These are phyloP conservation scores for Diplodia mutila DNA, from an alignment of 2,329 filamentous ascomycete genomes.

Conservation along the genomic window DNA sequence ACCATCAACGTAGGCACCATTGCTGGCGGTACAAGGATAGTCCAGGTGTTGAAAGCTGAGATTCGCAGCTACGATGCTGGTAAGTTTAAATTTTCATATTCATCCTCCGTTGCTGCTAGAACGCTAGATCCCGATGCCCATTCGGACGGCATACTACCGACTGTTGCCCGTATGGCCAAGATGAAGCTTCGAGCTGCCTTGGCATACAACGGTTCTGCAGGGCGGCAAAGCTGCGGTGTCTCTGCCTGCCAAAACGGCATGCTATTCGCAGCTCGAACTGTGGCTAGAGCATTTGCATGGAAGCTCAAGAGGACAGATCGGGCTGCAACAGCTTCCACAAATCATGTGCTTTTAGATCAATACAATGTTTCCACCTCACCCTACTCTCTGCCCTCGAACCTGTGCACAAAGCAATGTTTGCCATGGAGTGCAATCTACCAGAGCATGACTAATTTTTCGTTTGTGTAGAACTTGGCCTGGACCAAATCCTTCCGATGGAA, in stretches of 20 bases:
- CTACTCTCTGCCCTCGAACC: constrained; percentile 10
- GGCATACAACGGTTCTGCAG: not conserved
- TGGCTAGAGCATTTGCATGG: not conserved
- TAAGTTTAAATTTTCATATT: constrained; percentile 51
- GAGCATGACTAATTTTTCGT: constrained; percentile 2
- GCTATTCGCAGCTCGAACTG: not conserved
- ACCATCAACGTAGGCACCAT: constrained; percentile 86
- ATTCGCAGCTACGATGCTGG: constrained; percentile 88
- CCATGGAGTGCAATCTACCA: not conserved
- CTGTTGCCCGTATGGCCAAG: not conserved
- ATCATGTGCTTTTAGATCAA: constrained; percentile 24
- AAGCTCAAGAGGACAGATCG: constrained; percentile 9
- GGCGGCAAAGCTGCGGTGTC: not conserved
- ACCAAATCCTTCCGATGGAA: constrained; percentile 89
- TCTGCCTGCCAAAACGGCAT: not conserved
- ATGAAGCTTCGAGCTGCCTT: not conserved
- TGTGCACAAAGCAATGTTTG: constrained; percentile 17
- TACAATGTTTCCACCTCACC: constrained; percentile 13
- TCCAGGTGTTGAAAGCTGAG: constrained; percentile 86
- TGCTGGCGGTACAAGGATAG: constrained; percentile 76
- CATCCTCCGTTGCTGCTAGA: not conserved
- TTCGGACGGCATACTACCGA: not conserved
- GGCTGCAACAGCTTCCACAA: constrained; percentile 10
- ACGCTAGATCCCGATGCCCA: not conserved
- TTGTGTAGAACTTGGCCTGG: constrained; percentile 73